Base-by-base conservation (phyloP, 768 basidiomycete genomes). In the Coprinopsis cinerea region DNA sequence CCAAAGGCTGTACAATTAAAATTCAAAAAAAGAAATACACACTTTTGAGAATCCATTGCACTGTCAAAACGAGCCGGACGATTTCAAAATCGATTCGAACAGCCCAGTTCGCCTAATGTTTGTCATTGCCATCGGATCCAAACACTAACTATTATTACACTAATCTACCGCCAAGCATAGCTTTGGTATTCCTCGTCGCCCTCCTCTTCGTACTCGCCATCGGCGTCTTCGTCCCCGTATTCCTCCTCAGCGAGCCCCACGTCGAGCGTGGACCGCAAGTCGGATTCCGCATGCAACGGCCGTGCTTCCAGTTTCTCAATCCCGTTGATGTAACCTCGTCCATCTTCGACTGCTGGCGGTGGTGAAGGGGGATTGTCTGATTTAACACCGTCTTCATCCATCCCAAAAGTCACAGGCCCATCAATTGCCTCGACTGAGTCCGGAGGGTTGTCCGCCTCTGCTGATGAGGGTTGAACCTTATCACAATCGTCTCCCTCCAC, bases 311-410 rank as follows among this genome's bases (percentile, higher is more conserved):
- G 17, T 59, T 71, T 25, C 71, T 76, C 40, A 70, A 57, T 1
- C 79, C 77, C 25, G 79, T 81, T 25, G 68, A 76, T 47, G 66
- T 54, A 50, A 79, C 79, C 59, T 82, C 81, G n/a, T 71, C 72
- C 59, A 77, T 77, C 36, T 73, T 66, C 43, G 67, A 70, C 40
- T 49, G n/a, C n/a, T n/a, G n/a, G n/a, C n/a, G n/a, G n/a, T n/a
- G n/a, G n/a, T n/a, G n/a, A n/a, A n/a, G n/a, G n/a, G n/a, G n/a
- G n/a, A n/a, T n/a, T n/a, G n/a, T n/a, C n/a, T n/a, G n/a, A n/a
- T n/a, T n/a, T n/a, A n/a, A n/a, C n/a, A n/a, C n/a, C n/a, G n/a
- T n/a, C n/a, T n/a, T n/a, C n/a, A n/a, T n/a, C n/a, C n/a, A n/a
- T n/a, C n/a, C n/a, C n/a, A n/a, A n/a, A n/a, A n/a, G n/a, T n/a